Evolutionary conservation across 805 yeast genomes (phyloP), one percentile per base, ranked within the genome.

Genomic region (Danielozyma ontarioensis): DNA sequence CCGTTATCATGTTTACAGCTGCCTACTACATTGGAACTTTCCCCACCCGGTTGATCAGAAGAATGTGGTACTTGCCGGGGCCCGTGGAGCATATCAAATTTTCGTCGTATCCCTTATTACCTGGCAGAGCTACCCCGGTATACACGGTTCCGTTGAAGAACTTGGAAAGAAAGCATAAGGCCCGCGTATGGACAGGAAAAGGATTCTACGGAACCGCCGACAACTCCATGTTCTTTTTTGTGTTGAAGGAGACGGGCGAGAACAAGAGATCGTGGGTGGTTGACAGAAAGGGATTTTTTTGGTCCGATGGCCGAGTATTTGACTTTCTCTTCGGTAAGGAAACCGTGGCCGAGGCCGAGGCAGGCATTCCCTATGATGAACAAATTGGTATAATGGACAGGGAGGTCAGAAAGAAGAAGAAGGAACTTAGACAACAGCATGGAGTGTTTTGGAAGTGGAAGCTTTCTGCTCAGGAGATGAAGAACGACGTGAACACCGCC

Each of bases 291-390:
- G 95, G 95, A 10, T 86, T 87, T 68, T 86, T 83, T 62, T 86
- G 95, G 95, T 89, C 93, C 22, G 95, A 86, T 55, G 95, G 95
- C 12, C 68, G 95, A 38, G 82, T 86, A 2, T 82, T 80, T 57
- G 95, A 86, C 54, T 72, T 76, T 33, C 48, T 86, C n/a, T 82
- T 86, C 46, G 93, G 94, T 15, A 80, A 83, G 50, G 93, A 84
- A 51, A 59, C 83, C 1, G 53, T 84, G n/a, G 81, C 78, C 13
- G 80, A 74, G 37, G 89, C 93, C 3, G 90, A 84, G 53, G 74
- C 72, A 31, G 87, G 85, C 8, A 57, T 78, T 36, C 72, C 78
- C 12, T 69, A 78, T 51, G 81, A 80, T 51, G 80, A 72, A 46
- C 70, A 74, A 54, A 55, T 73, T 46, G 74, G 75, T 31, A 59